Evolutionary conservation across 257 asterid species (phyloP).

Genomic region (Ilex asprella): DNA sequence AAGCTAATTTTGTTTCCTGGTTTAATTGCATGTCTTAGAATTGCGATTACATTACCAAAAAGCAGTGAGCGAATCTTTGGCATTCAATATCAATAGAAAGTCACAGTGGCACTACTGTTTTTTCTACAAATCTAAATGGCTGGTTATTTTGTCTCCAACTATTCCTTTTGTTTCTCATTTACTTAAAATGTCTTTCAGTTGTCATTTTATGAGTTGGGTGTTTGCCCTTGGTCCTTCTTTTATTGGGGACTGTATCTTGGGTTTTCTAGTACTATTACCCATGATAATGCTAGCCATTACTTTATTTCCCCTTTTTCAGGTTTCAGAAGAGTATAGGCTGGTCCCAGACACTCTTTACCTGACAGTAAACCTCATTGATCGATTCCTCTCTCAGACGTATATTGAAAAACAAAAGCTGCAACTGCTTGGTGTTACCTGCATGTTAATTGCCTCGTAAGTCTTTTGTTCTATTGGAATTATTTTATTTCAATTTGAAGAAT

Average conservation of each 20-base stretch:
- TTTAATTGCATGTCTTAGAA: too few species aligned
- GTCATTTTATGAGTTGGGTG: too few species aligned
- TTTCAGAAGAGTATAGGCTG: conserved; percentile 86
- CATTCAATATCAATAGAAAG: too few species aligned
- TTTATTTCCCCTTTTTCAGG: conserved; percentile 46
- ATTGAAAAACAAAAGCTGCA: conserved; percentile 88
- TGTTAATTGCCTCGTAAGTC: conserved; percentile 97
- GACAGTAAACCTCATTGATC: conserved; percentile 90
- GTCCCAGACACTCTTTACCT: conserved; percentile 96
- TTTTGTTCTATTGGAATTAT: conserved; percentile 1
- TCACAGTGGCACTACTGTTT: too few species aligned
- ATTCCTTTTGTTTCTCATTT: too few species aligned
- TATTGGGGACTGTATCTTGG: too few species aligned
- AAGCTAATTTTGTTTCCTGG: too few species aligned
- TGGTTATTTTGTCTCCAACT: too few species aligned
- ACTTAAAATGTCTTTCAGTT: too few species aligned
- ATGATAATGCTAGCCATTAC: neutral
- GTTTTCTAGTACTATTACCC: neutral
- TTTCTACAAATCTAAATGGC: conserved; percentile 1
- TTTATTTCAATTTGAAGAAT: too few species aligned
- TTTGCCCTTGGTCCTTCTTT: conserved; percentile 12
- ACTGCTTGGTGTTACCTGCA: conserved; percentile 96
- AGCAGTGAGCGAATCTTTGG: too few species aligned
- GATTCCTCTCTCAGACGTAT: conserved; percentile 64
- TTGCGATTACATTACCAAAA: too few species aligned